Percentiles rank a stretch among this genome's conserved stretches.
Evolutionary conservation across 768 basidiomycete species (phyloP).

Genomic region (Lenzites betulinus): DNA sequence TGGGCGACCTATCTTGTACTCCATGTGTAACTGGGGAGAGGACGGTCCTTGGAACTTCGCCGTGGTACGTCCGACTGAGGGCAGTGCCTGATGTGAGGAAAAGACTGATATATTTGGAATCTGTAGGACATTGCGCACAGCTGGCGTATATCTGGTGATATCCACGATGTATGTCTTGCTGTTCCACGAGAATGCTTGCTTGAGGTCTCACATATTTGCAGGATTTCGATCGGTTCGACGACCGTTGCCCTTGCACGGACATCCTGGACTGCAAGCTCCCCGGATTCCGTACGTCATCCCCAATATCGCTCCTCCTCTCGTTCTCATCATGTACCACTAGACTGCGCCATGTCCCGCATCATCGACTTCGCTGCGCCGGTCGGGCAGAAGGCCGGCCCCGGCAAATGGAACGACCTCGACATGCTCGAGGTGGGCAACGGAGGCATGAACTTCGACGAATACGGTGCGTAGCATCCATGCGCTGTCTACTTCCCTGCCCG

Average conservation of each 20-base stretch:
- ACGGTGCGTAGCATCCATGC: conserved; percentile 28
- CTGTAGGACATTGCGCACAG: conserved; percentile 33
- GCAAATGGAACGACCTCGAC: conserved; percentile 42
- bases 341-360: conserved; percentile 37
- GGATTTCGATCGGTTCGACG: conserved; percentile 38
- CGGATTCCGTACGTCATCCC: conserved; percentile 36
- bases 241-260: conserved; percentile 39
- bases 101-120: neutral
- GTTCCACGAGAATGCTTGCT: no score
- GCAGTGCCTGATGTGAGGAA: neutral
- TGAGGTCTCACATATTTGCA: no score
- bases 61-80: conserved; percentile 24
- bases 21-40: conserved; percentile 45
- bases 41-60: conserved; percentile 45
- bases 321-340: conserved; percentile 14
- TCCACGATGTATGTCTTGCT: conserved; percentile 33
- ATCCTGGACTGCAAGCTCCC: conserved; percentile 41
- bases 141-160: conserved; percentile 36
- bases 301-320: neutral
- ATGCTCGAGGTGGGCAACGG: conserved; percentile 43
- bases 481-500: neutral
- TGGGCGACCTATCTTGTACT: conserved; percentile 41
- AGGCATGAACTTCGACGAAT: conserved; percentile 44
- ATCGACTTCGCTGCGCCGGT: conserved; percentile 41
- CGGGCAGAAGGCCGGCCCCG: conserved; percentile 37